phyloP scores from a whole-genome alignment of 2,329 filamentous ascomycete genomes.

The Ophiocordyceps australis region DNA sequence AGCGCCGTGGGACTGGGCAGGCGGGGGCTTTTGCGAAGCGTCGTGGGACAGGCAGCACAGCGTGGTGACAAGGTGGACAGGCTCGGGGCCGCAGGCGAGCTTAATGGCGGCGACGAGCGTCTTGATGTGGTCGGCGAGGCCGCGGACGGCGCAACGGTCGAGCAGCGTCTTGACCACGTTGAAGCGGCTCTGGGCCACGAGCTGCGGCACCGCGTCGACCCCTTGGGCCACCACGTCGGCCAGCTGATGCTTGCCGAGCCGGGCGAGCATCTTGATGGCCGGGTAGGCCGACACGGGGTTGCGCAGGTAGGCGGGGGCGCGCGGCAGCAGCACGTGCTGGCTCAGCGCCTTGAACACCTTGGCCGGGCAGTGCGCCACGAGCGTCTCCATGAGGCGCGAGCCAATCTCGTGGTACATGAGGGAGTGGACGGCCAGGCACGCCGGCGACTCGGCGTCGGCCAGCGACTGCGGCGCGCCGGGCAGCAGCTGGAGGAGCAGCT shows the following conservation, averaged over 20 bases:
- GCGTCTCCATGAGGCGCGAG: conserved; percentile 74
- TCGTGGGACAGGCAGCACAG: conserved; percentile 26
- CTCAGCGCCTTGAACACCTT: conserved; percentile 86
- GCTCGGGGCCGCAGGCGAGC: conserved; percentile 26
- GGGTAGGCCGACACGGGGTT: conserved; percentile 88
- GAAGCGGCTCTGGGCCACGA: conserved; percentile 60
- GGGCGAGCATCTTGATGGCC: conserved; percentile 63
- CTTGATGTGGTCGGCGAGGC: conserved; percentile 32
- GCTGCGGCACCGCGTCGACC: conserved; percentile 49
- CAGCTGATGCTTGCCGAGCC: conserved; percentile 75
- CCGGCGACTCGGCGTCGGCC: conserved; percentile 52
- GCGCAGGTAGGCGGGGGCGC: conserved; percentile 63
- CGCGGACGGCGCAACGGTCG: conserved; percentile 60
- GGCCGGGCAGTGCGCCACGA: conserved; percentile 63
- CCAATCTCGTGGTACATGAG: conserved; percentile 83
- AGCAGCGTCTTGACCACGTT: conserved; percentile 68
- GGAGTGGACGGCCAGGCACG: conserved; percentile 61
- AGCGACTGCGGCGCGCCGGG: conserved; percentile 58
- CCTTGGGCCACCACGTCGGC: conserved; percentile 54
- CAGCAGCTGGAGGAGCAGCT: conserved; percentile 56
- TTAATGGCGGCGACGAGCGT: conserved; percentile 27
- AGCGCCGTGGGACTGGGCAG: conserved; percentile 51
- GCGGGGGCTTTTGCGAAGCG: conserved; percentile 30
- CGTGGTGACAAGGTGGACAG: conserved; percentile 27
- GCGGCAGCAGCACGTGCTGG: conserved; percentile 58